Evolutionary conservation across 345 rosid genomes (phyloP).

Genomic region (Moricandia arvensis): DNA sequence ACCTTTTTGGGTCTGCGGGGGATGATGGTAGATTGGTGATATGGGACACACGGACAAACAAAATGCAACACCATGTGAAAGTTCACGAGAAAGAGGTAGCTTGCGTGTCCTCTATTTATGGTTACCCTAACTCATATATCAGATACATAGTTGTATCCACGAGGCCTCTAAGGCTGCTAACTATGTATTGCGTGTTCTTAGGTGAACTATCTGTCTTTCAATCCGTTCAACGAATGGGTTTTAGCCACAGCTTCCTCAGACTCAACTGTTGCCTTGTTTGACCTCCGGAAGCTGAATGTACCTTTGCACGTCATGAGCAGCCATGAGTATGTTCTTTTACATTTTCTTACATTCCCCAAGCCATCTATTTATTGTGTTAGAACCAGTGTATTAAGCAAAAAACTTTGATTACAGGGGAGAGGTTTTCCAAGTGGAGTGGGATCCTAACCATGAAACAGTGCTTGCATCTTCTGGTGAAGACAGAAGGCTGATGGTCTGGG

Average conservation of each 20-base stretch:
- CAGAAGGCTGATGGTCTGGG: conserved; percentile 94
- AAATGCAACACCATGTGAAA: conserved; percentile 59
- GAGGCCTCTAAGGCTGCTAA: not conserved
- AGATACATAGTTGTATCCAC: not conserved
- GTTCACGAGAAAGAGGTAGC: conserved; percentile 85
- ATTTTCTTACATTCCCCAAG: no score
- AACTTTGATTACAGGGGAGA: conserved; percentile 48
- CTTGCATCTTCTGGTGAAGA: conserved; percentile 91
- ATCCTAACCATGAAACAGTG: conserved; percentile 91
- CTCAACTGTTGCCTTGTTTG: conserved; percentile 74
- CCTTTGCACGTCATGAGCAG: conserved; percentile 74
- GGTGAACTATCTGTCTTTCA: conserved; percentile 87
- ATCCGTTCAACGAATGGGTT: conserved; percentile 80
- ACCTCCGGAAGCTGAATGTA: conserved; percentile 62
- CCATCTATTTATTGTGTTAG: no score
- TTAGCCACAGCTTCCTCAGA: conserved; percentile 95
- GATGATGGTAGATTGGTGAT: conserved; percentile 83
- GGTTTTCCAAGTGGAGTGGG: conserved; percentile 97
- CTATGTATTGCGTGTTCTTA: conserved; percentile 37
- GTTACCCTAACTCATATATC: not conserved
- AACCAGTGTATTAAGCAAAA: no score
- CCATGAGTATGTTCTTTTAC: conserved; percentile 55
- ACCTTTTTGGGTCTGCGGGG: conserved; percentile 79
- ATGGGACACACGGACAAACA: conserved; percentile 85
- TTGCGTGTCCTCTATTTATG: not conserved